Base-by-base conservation (phyloP, 345 rosid genomes). In the Excoecaria cochinchinensis region DNA sequence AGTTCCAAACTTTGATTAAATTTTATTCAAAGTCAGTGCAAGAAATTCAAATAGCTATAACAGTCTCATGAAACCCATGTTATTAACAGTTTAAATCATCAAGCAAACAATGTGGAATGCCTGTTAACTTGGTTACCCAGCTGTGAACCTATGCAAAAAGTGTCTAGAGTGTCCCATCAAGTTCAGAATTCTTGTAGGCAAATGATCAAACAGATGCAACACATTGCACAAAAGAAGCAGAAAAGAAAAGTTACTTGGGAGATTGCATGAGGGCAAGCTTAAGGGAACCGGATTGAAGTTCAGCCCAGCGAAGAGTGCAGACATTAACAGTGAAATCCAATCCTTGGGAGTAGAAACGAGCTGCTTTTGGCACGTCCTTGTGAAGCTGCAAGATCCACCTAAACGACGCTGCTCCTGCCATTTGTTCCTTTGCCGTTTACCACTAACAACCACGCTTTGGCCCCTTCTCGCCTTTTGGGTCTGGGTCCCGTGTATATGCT, bases 331-430 rank as follows among this genome's bases (percentile, higher is more conserved):
- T 83, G 79, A 93, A 87, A 71, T 90, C 92, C 14, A 95, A 89
- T 52, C 98, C 97, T 79, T 93, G 82, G 16, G 90, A 87, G 84
- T 95, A 95, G 87, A 95, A 91, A n/a, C 85, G 83, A 67, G 97
- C 92, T 11, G 97, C 95, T 74, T 78, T 88, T 16, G 97, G 97
- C 21, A 96, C 98, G 78, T 96, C 98, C 82, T 73, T 96, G 85
- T 96, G 98, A 2, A 96, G 90, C 85, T 93, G 97, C 83, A 96
- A 81, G 24, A 96, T 76, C 98, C 97, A 93, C 83, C 93, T 80
- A 81, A 95, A 91, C 74, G 96, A 82, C 60, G 89, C 87, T 78
- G 85, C 80, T 52, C 82, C 80, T 48, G 83, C 92, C 94, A 90
- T 89, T 78, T 77, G 78, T 38, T 7, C 5, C 31, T 48, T n/a